Conservation (phyloP, 345 rosid genomes). For the Noccaea bulbosa region DNA sequence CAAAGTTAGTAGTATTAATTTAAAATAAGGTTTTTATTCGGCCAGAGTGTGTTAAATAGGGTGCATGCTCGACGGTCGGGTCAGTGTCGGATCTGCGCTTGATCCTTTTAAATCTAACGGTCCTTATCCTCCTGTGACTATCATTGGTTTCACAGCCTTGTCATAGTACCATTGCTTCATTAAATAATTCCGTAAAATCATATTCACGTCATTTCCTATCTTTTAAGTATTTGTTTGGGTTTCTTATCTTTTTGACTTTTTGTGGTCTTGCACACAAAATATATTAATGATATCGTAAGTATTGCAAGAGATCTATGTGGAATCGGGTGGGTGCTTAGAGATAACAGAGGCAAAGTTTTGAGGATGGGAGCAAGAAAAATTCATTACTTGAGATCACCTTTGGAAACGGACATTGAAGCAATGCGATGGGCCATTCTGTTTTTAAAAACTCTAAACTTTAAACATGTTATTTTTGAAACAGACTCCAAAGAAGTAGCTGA, state of each 20-base stretch:
- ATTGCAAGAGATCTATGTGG: background rate
- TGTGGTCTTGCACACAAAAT: constrained; percentile 15
- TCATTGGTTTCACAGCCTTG: constrained; percentile 14
- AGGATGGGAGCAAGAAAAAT: too few species aligned
- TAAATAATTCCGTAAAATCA: constrained; percentile 3
- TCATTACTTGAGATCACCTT: too few species aligned
- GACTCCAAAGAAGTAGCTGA: too few species aligned
- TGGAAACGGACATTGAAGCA: too few species aligned
- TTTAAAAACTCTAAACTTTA: too few species aligned
- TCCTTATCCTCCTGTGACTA: constrained; percentile 25
- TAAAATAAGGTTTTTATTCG: background rate
- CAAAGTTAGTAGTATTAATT: too few species aligned
- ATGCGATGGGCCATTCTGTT: too few species aligned
- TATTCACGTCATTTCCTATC: constrained; percentile 36
- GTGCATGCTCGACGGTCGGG: constrained; percentile 57
- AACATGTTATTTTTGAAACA: too few species aligned
- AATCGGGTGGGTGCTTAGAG: too few species aligned
- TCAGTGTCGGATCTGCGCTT: constrained; percentile 56
- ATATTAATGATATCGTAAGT: background rate
- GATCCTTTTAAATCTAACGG: constrained; percentile 30
- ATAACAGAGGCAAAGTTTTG: too few species aligned
- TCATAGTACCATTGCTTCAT: constrained; percentile 13
- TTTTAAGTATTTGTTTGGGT: background rate
- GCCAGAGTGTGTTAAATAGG: constrained; percentile 53
- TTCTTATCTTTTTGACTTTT: constrained; percentile 20